Base-by-base conservation (phyloP, 2,329 filamentous ascomycete genomes). In the Coniochaeta sp. region DNA sequence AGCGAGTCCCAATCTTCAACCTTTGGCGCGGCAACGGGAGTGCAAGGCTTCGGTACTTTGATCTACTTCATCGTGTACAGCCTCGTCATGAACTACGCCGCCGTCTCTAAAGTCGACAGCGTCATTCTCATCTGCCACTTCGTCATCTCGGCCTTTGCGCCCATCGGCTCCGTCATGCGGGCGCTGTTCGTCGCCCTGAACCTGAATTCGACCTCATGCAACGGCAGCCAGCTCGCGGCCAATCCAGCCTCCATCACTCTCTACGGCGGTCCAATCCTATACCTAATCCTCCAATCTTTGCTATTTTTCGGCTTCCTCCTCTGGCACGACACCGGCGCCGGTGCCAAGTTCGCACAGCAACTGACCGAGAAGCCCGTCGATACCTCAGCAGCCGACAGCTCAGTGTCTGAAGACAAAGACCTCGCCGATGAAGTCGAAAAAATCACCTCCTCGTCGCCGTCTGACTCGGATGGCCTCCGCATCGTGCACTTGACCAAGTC, bases 261-360 rank as follows among this genome's bases (percentile, higher is more conserved):
- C 31, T 97, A 92, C 67, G 93, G 93, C 33, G 90, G 90, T 0
- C 91, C 91, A 0, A 93, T 96, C 38, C 73, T 95, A 0, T 96
- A 96, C 71, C 82, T 96, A 1, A 81, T 91, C 57, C 56, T 92
- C 0, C 93, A 97, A 69, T 84, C 85, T 0, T 71, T 90, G 26
- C 62, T 90, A 16, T 78, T 95, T 1, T 92, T 96, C 65, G 77
- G 80, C 0, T 73, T 92, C 16, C 79, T 97, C 0, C 78, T 96
- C 16, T 93, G 89, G 87, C 83, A 88, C 68, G 93, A 97, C 68
- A 88, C 88, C 59, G 91, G 91, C 5, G 86, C 87, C 0, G 31
- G 31, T 11, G 31, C 31, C 31, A 33, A 33, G 31, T 11, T 33
- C 31, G 11, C 31, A 33, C 31, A 33, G 31, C 31, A 6, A 11